Conservation (phyloP, 1,284 basidiomycete species). For the Tetrapyrgos nigripes region DNA sequence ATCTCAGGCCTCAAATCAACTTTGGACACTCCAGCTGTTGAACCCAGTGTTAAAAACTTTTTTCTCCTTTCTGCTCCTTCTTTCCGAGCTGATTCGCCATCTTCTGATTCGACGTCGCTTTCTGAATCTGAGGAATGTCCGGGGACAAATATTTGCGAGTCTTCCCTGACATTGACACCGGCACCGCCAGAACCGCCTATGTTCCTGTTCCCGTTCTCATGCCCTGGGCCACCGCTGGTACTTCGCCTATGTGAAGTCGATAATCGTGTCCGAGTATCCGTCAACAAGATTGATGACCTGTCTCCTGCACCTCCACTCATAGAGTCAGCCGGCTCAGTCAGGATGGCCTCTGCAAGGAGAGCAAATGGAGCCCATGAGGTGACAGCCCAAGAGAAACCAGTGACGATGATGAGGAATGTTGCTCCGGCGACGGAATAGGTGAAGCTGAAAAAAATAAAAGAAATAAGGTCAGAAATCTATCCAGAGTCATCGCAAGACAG, state of each 20-base stretch:
- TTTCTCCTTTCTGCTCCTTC: conserved; percentile 16
- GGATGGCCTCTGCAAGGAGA: conserved; percentile 74
- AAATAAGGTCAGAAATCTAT: conserved; percentile 1
- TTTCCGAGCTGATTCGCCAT: background rate
- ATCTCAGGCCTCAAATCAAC: conserved; percentile 31
- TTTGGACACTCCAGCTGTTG: conserved; percentile 49
- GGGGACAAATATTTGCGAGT: conserved; percentile 9
- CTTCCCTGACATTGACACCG: conserved; percentile 6
- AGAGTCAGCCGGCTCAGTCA: conserved; percentile 53
- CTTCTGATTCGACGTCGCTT: conserved; percentile 17
- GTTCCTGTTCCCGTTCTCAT: background rate
- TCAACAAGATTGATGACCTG: conserved; percentile 57
- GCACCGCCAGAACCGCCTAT: background rate
- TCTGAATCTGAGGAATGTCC: conserved; percentile 13
- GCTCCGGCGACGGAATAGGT: conserved; percentile 67
- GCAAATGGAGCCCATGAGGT: conserved; percentile 84
- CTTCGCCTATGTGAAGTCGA: background rate
- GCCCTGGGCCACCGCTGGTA: background rate
- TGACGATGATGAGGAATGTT: conserved; percentile 68
- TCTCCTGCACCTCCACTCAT: conserved; percentile 40
- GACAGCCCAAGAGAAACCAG: conserved; percentile 82
- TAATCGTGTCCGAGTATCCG: conserved; percentile 46
- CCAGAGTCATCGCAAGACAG: no score
- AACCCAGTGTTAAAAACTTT: conserved; percentile 49
- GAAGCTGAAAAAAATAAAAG: conserved; percentile 50